These are phyloP conservation scores for Ophiostoma tasmaniense DNA, from an alignment of 2,329 filamentous ascomycete genomes.

Conservation along the genomic window DNA sequence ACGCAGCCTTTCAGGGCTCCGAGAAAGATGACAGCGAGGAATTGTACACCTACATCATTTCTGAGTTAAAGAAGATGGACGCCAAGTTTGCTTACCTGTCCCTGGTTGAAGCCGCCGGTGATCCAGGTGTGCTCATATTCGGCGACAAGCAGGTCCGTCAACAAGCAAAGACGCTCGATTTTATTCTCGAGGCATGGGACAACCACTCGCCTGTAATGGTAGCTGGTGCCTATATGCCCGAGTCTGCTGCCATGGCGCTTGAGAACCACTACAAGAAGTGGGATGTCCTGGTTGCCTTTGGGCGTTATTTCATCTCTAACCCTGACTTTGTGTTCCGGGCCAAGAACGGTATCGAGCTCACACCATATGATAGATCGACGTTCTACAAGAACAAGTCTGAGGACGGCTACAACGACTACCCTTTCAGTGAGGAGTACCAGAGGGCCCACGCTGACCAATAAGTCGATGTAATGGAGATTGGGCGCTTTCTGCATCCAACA, in stretches of 20 bases:
- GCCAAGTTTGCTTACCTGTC: not conserved
- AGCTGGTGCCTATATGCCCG: not conserved
- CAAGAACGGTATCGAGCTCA: not conserved
- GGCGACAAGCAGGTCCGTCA: not conserved
- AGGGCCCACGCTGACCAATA: not conserved
- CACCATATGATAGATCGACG: not conserved
- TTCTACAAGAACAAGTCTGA: not conserved
- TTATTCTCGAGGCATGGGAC: not conserved
- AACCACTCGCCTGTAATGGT: not conserved
- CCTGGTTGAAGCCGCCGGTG: not conserved
- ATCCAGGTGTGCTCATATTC: not conserved
- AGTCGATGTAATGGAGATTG: not conserved
- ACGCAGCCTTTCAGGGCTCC: not conserved
- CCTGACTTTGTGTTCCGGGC: not conserved
- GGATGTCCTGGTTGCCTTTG: not conserved
- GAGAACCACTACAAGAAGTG: not conserved
- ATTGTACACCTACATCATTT: not conserved
- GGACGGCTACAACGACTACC: not conserved
- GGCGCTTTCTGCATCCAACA: too few species aligned
- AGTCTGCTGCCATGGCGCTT: not conserved
- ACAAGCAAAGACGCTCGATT: not conserved
- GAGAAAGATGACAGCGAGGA: not conserved
- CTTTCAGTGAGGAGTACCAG: not conserved
- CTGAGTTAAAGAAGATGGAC: not conserved
- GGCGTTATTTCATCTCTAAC: not conserved